Base-by-base conservation (phyloP, 176 grass and related monocot genomes). In the Triticum monococcum region DNA sequence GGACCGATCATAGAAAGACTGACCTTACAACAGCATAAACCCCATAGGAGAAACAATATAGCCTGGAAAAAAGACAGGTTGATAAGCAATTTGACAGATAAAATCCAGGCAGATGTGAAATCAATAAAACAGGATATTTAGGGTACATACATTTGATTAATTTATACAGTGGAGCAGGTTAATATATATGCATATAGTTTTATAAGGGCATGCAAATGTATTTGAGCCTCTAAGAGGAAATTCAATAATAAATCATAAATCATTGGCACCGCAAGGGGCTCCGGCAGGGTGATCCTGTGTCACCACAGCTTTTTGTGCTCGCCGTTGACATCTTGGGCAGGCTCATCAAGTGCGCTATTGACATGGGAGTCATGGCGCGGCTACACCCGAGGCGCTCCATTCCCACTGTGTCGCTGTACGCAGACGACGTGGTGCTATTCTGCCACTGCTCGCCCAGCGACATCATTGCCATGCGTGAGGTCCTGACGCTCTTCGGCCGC, bases 1-100 rank as follows among this genome's bases (percentile, higher is more conserved):
- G 2, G 33, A 35, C 61, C 38, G 24, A 87, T 77, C 12, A 63
- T 28, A 67, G 17, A 38, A 75, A 84, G 48, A 87, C 90, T 87
- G 45, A 94, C 97, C 97, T 99, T 96, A 85, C 92, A 93, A 93
- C 97, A 99, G 73, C 84, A 86, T 72, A 99, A 85, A 61, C 94
- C 92, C 97, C 97, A 99, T 59, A 96, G 50, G 16, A 96, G 88
- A 89, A 99, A 94, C 81, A 99, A 91, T 90, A 96, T 22, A 52
- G 66, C 90, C 97, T 99, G 87, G 88, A 90, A 90, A 84, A 68
- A 18, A 1, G 28, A 48, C n/a, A 20, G 5, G 18, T 56, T 13
- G 0, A 14, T 85, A 43, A 85, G 63, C 33, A 81, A 31, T 56
- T 37, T 70, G 41, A 32, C 32, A 54, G 59, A 30, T 50, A 67